phyloP scores from a whole-genome alignment of 2,329 filamentous ascomycete genomes.

The Calonectria pseudoreteaudii region DNA sequence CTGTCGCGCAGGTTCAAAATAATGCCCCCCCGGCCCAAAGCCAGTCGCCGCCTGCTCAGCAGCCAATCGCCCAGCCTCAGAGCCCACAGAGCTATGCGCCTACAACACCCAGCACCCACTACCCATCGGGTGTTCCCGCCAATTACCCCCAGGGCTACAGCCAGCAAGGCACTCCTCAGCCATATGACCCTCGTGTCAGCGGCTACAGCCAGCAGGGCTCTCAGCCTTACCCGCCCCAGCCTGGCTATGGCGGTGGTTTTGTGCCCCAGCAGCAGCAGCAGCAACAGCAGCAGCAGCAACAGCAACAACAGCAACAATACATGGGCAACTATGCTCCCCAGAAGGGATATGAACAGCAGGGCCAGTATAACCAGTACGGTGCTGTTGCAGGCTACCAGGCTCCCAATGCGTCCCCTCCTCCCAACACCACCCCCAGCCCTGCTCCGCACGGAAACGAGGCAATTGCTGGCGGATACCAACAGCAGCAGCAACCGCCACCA shows the following conservation, averaged over 20 bases:
- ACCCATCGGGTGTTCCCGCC: constrained; percentile 45
- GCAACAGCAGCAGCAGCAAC: constrained; percentile 27
- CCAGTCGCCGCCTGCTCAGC: constrained; percentile 13
- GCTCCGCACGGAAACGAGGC: constrained; percentile 35
- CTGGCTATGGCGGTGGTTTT: constrained; percentile 36
- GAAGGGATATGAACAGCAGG: constrained; percentile 37
- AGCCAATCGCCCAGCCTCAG: constrained; percentile 34
- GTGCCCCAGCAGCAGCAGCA: constrained; percentile 29
- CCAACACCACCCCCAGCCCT: constrained; percentile 47
- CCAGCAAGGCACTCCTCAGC: constrained; percentile 34
- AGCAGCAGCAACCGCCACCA: constrained; percentile 1
- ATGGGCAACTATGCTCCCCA: constrained; percentile 36
- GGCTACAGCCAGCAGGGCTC: constrained; percentile 32
- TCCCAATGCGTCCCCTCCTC: constrained; percentile 41
- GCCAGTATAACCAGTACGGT: constrained; percentile 39
- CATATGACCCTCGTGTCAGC: constrained; percentile 41
- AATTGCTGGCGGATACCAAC: not conserved
- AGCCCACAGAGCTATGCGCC: constrained; percentile 38
- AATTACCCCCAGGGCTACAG: constrained; percentile 37
- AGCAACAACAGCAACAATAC: constrained; percentile 14
- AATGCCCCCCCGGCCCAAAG: constrained; percentile 13
- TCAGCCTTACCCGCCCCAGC: constrained; percentile 33
- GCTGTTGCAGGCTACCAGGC: constrained; percentile 32
- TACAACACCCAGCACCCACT: constrained; percentile 36
- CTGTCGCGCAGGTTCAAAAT: not conserved